These are phyloP conservation scores for Guyanaporus albipodus DNA, from an alignment of 768 basidiomycete genomes.

Conservation along the genomic window DNA sequence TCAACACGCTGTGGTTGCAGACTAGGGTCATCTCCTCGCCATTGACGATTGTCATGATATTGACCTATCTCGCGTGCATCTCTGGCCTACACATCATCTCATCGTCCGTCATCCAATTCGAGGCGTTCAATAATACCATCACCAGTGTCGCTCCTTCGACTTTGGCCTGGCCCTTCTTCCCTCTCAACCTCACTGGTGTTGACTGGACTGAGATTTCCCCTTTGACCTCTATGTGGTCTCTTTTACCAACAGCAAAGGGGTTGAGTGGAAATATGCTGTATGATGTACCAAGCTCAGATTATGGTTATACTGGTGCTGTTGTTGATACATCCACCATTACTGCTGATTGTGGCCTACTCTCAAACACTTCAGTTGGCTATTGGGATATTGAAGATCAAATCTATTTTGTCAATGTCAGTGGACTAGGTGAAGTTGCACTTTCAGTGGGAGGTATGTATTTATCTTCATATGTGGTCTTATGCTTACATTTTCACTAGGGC, in stretches of 20 bases:
- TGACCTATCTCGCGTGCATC: slow-evolving; percentile 18
- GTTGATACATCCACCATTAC: slow-evolving; percentile 17
- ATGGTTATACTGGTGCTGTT: slow-evolving; percentile 1
- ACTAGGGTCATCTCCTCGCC: slow-evolving; percentile 10
- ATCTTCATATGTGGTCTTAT: neutral
- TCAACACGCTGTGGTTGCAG: slow-evolving; percentile 18
- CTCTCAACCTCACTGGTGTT: neutral
- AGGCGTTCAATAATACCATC: slow-evolving; percentile 10
- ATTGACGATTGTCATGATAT: neutral
- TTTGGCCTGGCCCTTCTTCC: neutral
- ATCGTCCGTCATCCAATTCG: slow-evolving; percentile 18
- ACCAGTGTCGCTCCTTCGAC: neutral
- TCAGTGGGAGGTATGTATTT: neutral
- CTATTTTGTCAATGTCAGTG: slow-evolving; percentile 3
- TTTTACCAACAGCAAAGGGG: slow-evolving; percentile 8
- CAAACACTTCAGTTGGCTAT: slow-evolving; percentile 1
- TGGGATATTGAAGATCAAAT: neutral
- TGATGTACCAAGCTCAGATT: slow-evolving; percentile 10
- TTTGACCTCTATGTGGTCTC: neutral
- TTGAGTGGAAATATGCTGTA: slow-evolving; percentile 13
- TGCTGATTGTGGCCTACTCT: slow-evolving; percentile 14
- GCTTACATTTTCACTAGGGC: neutral
- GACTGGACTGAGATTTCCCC: neutral
- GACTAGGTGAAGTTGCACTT: slow-evolving; percentile 1
- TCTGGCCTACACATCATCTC: slow-evolving; percentile 22